These are phyloP conservation scores for Fusarium mexicanum DNA, from an alignment of 2,329 filamentous ascomycete genomes.

Conservation along the genomic window DNA sequence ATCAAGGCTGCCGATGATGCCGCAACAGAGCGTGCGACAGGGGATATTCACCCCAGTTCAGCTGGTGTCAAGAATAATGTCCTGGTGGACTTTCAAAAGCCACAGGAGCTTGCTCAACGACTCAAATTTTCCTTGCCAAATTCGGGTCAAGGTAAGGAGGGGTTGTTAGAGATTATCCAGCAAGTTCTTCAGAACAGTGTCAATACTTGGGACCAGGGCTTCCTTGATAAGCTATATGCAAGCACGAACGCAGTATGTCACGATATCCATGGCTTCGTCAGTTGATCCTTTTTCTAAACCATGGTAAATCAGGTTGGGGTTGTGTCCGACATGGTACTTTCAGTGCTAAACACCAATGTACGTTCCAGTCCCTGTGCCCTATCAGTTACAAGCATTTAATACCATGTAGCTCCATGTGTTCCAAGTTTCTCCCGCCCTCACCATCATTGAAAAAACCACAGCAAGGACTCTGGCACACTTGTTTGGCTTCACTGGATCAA, in stretches of 20 bases:
- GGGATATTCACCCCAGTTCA: conserved; percentile 56
- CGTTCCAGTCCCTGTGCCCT: conserved; percentile 38
- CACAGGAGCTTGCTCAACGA: conserved; percentile 64
- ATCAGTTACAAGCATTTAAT: conserved; percentile 10
- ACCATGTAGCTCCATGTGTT: conserved; percentile 73
- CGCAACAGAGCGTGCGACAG: conserved; percentile 59
- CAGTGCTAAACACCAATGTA: conserved; percentile 89
- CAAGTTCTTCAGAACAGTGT: conserved; percentile 85
- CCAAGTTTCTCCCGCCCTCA: conserved; percentile 89
- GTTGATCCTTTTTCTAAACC: conserved; percentile 4
- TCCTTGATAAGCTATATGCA: conserved; percentile 95
- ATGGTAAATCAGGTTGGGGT: conserved; percentile 72
- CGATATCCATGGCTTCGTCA: background rate
- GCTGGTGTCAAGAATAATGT: conserved; percentile 59
- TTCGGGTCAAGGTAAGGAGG: conserved; percentile 72
- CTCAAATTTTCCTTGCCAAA: conserved; percentile 68
- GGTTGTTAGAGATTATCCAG: conserved; percentile 75
- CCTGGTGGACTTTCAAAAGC: conserved; percentile 71
- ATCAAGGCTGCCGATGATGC: conserved; percentile 76
- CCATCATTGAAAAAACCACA: conserved; percentile 87
- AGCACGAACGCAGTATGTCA: conserved; percentile 79
- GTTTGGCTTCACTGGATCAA: conserved; percentile 78
- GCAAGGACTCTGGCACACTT: conserved; percentile 75
- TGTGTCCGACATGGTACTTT: conserved; percentile 83
- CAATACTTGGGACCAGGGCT: conserved; percentile 99